Evolutionary conservation across 306 rosid genomes (phyloP).

Genomic region (Aeschynomene evenia): DNA sequence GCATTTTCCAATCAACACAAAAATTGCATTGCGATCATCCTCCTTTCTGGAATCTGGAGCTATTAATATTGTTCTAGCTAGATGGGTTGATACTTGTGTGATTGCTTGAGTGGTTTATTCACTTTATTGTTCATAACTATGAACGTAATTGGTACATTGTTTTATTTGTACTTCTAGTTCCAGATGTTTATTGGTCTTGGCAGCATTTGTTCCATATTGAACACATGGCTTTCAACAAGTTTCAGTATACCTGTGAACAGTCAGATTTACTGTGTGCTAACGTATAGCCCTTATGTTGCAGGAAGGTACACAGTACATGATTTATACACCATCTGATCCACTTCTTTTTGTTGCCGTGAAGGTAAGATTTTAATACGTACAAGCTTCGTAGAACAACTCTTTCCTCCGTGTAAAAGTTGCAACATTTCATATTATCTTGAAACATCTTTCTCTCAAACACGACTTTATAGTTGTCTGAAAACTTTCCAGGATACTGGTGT

Average conservation of each 20-base stretch:
- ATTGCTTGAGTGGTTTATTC: neutral
- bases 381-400: conserved; percentile 13
- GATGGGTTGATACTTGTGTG: neutral
- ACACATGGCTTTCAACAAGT: neutral
- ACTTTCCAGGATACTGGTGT: conserved; percentile 5
- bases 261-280: conserved; percentile 22
- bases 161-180: neutral
- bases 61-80: neutral
- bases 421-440: conserved; percentile 17
- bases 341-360: conserved; percentile 48
- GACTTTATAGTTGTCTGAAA: neutral
- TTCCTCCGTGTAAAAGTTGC: neutral
- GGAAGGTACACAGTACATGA: conserved; percentile 79
- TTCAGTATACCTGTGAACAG: conserved; percentile 1
- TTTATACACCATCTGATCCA: conserved; percentile 89
- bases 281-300: conserved; percentile 33
- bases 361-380: conserved; percentile 35
- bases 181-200: neutral
- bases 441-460: neutral
- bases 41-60: conserved; percentile 4
- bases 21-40: neutral
- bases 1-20: neutral
- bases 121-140: neutral
- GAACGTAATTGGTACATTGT: neutral
- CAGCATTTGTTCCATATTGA: neutral